These are phyloP conservation scores for Mortierella sp. DNA, from an alignment of 371 early-diverging fungal species.

Conservation along the genomic window DNA sequence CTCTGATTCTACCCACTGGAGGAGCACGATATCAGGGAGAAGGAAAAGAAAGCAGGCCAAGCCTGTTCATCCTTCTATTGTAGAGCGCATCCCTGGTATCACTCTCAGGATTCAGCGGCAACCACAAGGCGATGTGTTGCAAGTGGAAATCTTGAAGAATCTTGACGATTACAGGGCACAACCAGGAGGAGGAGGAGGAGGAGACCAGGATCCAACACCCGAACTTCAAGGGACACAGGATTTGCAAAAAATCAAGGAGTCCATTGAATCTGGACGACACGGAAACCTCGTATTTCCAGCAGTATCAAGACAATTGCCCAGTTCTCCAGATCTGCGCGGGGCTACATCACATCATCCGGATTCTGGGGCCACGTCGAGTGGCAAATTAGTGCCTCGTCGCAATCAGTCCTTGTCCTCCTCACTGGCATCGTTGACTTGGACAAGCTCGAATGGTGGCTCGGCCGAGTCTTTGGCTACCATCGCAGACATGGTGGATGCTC, in stretches of 20 bases:
- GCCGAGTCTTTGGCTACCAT: conserved; percentile 8
- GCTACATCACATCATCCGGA: neutral
- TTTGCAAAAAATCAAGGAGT: conserved; percentile 34
- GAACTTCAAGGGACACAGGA: conserved; percentile 33
- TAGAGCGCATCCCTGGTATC: conserved; percentile 51
- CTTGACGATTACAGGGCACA: conserved; percentile 27
- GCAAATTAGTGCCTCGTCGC: neutral
- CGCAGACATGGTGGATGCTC: conserved; percentile 18
- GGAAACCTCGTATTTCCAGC: conserved; percentile 31
- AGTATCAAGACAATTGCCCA: neutral
- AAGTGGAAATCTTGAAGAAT: conserved; percentile 50
- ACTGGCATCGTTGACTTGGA: conserved; percentile 15
- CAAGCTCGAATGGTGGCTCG: conserved; percentile 14
- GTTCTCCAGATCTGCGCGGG: neutral
- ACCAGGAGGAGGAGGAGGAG: too few species aligned
- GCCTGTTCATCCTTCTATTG: conserved; percentile 40
- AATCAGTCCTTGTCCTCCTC: conserved; percentile 7
- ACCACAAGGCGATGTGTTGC: conserved; percentile 25
- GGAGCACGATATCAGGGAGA: conserved; percentile 10
- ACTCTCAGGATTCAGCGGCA: conserved; percentile 46
- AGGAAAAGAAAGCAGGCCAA: conserved; percentile 50
- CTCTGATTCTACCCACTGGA: neutral
- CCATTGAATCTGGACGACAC: conserved; percentile 44
- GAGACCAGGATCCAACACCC: conserved; percentile 2
- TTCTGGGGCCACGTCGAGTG: neutral